Percentiles rank a stretch among this genome's conserved stretches.
Evolutionary conservation across 345 rosid species (phyloP).

Genomic region (Rhizophora apiculata): DNA sequence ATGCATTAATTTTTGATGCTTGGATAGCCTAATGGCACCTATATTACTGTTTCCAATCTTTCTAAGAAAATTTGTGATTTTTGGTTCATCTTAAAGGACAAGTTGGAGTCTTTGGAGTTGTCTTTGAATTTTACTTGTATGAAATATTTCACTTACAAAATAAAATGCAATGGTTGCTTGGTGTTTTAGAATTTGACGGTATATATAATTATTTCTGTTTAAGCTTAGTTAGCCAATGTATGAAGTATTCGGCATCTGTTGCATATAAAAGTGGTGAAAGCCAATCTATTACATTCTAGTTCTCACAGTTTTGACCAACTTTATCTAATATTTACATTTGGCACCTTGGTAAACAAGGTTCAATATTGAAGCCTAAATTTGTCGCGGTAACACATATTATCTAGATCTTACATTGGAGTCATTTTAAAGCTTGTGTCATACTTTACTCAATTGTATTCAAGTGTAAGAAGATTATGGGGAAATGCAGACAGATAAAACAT

Average conservation of each 20-base stretch:
- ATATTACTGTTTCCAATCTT: too few species aligned
- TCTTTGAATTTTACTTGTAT: not conserved
- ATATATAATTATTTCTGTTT: not conserved
- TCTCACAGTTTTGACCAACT: not conserved
- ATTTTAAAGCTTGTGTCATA: too few species aligned
- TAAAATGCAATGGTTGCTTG: not conserved
- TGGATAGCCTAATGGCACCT: not conserved
- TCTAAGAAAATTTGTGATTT: not conserved
- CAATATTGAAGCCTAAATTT: too few species aligned
- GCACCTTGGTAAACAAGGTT: too few species aligned
- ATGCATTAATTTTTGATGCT: not conserved
- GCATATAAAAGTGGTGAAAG: not conserved
- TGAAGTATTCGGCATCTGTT: not conserved
- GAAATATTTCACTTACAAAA: not conserved
- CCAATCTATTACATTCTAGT: not conserved
- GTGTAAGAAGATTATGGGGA: too few species aligned
- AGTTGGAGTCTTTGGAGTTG: not conserved
- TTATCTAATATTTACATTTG: too few species aligned
- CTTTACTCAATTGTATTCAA: too few species aligned
- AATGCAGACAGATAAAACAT: not conserved
- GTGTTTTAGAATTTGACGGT: not conserved
- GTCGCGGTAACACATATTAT: too few species aligned
- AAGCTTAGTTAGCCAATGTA: not conserved
- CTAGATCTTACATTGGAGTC: too few species aligned
- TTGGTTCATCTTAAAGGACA: not conserved